Base-by-base conservation (phyloP, 2,329 filamentous ascomycete species). In the Beauveria caledonica region DNA sequence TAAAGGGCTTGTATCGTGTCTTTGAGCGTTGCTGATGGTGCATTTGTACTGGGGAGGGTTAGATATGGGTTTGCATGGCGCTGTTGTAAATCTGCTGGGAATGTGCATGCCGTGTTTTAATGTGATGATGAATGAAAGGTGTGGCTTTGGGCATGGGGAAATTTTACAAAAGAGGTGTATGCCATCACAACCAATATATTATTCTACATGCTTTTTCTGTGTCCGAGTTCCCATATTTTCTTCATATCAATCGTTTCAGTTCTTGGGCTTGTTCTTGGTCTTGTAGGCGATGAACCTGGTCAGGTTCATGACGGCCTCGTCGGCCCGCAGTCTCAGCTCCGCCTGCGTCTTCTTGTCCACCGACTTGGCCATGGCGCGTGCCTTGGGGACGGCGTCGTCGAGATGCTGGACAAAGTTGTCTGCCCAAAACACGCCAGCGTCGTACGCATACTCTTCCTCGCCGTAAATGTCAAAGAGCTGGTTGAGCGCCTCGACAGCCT, bases 1-100 rank as follows among this genome's bases (percentile, higher is more conserved):
- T 97, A 62, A 97, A 96, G 73, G 92, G 92, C 0, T 71, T 99
- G 61, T 99, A 99, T 73, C 80, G 90, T 50, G 92, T 97, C 3
- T 99, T 99, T 78, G 94, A 99, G 75, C 79, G 94, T 59, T 97
- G 94, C 72, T 97, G 73, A 83, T 58, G 25, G 21, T 23, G 33
- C 9, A 58, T 48, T 8, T 36, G 3, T 19, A 17, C 19, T 36
- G 27, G 27, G 25, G 1, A 1, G 17, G 1, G 23, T 19, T 48
- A 17, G 29, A 8, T 23, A 2, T 36, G 36, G 56, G 36, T 29
- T 23, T 45, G 11, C 6, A 10, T 39, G 45, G 21, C 17, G 54
- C 44, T 44, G n/a, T 33, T n/a, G 13, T 13, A 8, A 29, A n/a
- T 49, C 8, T 57, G 54, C 17, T 57, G 44, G 54, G 54, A 21